Conservation (phyloP, 108 stramenopile species). For the Cyclotella cryptica region DNA sequence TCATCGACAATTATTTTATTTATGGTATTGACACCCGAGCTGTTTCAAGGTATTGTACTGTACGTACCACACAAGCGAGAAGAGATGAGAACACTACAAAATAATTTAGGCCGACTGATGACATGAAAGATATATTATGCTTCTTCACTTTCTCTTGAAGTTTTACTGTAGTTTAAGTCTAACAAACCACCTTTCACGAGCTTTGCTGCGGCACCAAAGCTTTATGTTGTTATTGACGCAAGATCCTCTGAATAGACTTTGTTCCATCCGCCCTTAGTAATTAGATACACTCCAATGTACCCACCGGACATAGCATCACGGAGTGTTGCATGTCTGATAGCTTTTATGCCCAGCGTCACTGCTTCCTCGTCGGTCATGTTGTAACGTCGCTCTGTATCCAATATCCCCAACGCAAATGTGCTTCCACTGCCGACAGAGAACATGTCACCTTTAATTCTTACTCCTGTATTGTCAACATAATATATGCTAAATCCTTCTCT, state of each 20-base stretch:
- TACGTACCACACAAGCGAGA: too few relatives aligned
- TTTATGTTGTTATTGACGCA: conserved; percentile 37
- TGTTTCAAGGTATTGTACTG: too few relatives aligned
- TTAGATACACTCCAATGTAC: conserved; percentile 86
- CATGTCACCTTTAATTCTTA: conserved; percentile 81
- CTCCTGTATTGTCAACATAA: conserved; percentile 86
- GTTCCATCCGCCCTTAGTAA: conserved; percentile 77
- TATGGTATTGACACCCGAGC: neutral
- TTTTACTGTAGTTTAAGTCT: too few relatives aligned
- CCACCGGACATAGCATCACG: conserved; percentile 88
- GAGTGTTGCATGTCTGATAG: conserved; percentile 90
- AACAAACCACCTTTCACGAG: too few relatives aligned
- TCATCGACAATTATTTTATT: neutral
- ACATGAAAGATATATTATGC: too few relatives aligned
- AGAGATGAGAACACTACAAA: too few relatives aligned
- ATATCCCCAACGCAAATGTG: conserved; percentile 88
- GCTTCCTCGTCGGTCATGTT: conserved; percentile 84
- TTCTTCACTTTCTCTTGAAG: too few relatives aligned
- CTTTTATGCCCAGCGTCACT: conserved; percentile 82
- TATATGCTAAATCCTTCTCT: conserved; percentile 76
- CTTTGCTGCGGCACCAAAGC: too few relatives aligned
- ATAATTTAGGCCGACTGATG: too few relatives aligned
- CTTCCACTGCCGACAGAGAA: conserved; percentile 89
- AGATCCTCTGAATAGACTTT: conserved; percentile 87
- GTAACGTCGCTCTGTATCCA: conserved; percentile 71